Conservation (phyloP, 495 filamentous ascomycete genomes). For the Penicillium psychrofluorescens region DNA sequence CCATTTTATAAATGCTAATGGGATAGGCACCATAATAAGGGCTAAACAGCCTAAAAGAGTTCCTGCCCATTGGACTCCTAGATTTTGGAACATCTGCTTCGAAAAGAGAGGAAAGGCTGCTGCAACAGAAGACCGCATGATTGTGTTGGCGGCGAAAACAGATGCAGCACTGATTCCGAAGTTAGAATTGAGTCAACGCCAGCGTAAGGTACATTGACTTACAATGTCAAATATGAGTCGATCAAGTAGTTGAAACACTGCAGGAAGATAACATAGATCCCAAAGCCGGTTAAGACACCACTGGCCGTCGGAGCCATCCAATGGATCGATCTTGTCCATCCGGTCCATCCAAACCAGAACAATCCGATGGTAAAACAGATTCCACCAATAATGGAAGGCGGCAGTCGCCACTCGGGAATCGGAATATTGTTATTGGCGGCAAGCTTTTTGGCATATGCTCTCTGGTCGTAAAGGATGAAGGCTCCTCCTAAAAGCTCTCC, state of each 20-base stretch:
- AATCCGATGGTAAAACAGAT: slow-evolving; percentile 43
- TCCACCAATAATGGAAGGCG: slow-evolving; percentile 42
- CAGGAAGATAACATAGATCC: slow-evolving; percentile 31
- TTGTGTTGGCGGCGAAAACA: slow-evolving; percentile 86
- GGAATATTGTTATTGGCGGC: slow-evolving; percentile 25
- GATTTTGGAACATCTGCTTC: slow-evolving; percentile 67
- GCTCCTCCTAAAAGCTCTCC: slow-evolving; percentile 27
- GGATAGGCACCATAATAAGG: slow-evolving; percentile 64
- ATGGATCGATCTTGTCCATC: slow-evolving; percentile 25
- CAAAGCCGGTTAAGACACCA: slow-evolving; percentile 23
- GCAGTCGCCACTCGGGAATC: slow-evolving; percentile 30
- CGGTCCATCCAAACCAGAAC: slow-evolving; percentile 45
- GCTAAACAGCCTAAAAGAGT: slow-evolving; percentile 73
- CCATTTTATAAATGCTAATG: slow-evolving; percentile 34
- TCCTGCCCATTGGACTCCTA: slow-evolving; percentile 72
- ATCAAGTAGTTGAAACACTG: slow-evolving; percentile 36
- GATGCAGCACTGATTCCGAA: slow-evolving; percentile 57
- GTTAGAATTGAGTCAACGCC: neutral
- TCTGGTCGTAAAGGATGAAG: slow-evolving; percentile 19
- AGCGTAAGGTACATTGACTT: slow-evolving; percentile 19
- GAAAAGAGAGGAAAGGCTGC: slow-evolving; percentile 80
- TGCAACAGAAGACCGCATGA: slow-evolving; percentile 70
- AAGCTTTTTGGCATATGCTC: slow-evolving; percentile 23
- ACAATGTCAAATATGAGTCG: slow-evolving; percentile 57
- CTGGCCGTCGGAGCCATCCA: slow-evolving; percentile 34